Evolutionary conservation across 768 basidiomycete genomes (phyloP), one percentile per base, ranked within the genome.

Genomic region (Mycena kentingensis): DNA sequence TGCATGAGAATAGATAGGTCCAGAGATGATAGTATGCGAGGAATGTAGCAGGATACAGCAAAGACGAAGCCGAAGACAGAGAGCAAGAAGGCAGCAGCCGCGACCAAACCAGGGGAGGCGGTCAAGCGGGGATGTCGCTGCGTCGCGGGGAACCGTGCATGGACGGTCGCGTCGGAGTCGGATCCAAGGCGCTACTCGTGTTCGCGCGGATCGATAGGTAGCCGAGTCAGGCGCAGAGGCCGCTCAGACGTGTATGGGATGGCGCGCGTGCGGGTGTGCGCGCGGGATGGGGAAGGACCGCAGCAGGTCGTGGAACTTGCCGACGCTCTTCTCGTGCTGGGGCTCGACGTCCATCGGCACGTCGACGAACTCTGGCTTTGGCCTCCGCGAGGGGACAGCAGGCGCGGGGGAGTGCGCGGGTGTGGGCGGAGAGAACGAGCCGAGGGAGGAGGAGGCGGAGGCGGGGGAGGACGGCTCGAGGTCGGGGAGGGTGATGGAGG

Each of bases 161-260:
- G 31, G 31, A 8, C 31, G 31, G 31, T 8, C 16, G 31, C 10
- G 31, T 8, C 16, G 8, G 31, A 16, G 31, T 32, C 16, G 22
- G 41, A 42, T n/a, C n/a, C n/a, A 42, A 42, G 41, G 41, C 41
- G 41, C 41, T 42, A 42, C 13, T 42, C 41, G n/a, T 42, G 26
- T 42, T 42, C 41, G 41, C 41, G 41, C 41, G 41, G 41, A 42
- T 42, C 41, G 41, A 42, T 22, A 11, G n/a, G n/a, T n/a, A n/a
- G n/a, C n/a, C n/a, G n/a, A n/a, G n/a, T n/a, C n/a, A n/a, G n/a
- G n/a, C n/a, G n/a, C n/a, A n/a, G n/a, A 39, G 15, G 37, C 21
- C 8, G 37, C 37, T 8, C 10, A 32, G 21, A 42, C 41, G 41
- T 42, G 41, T 42, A 42, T 24, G 11, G 22, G 31, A 16, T 8